Evolutionary conservation across 2,329 filamentous ascomycete species (phyloP).

Genomic region (Trichophyton equinum): DNA sequence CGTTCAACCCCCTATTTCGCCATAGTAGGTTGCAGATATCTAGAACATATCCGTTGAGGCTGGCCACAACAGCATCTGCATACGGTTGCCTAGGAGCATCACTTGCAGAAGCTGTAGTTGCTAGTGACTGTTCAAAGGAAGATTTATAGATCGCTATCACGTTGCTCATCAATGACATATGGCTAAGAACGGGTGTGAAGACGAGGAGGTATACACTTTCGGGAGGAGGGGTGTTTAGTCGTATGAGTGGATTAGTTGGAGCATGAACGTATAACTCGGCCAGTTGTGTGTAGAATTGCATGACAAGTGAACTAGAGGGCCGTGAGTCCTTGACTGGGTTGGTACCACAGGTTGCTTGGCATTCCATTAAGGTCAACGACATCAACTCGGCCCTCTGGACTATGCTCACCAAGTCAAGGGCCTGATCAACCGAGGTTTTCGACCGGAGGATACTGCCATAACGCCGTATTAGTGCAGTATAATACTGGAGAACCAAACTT

Average conservation of each 20-base stretch:
- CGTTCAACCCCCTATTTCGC: slow-evolving; percentile 59
- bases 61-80: slow-evolving; percentile 48
- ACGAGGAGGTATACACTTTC: slow-evolving; percentile 57
- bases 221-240: slow-evolving; percentile 56
- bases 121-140: slow-evolving; percentile 54
- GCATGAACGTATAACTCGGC: slow-evolving; percentile 45
- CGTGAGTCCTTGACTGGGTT: neutral
- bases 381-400: slow-evolving; percentile 43
- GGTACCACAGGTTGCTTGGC: slow-evolving; percentile 22
- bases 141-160: slow-evolving; percentile 61
- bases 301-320: slow-evolving; percentile 38
- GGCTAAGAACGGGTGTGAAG: slow-evolving; percentile 51
- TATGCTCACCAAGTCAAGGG: slow-evolving; percentile 28
- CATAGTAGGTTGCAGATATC: slow-evolving; percentile 76
- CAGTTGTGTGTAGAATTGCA: slow-evolving; percentile 58
- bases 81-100: slow-evolving; percentile 33
- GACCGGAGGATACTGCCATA: slow-evolving; percentile 31
- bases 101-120: slow-evolving; percentile 25
- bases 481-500: slow-evolving; percentile 51
- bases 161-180: slow-evolving; percentile 55
- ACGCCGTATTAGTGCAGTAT: slow-evolving; percentile 52
- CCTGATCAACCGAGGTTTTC: slow-evolving; percentile 11
- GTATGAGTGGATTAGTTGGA: slow-evolving; percentile 42
- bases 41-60: slow-evolving; percentile 76
- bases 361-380: slow-evolving; percentile 47